Evolutionary conservation across 768 basidiomycete genomes (phyloP).

Genomic region (Steccherinum ochraceum): DNA sequence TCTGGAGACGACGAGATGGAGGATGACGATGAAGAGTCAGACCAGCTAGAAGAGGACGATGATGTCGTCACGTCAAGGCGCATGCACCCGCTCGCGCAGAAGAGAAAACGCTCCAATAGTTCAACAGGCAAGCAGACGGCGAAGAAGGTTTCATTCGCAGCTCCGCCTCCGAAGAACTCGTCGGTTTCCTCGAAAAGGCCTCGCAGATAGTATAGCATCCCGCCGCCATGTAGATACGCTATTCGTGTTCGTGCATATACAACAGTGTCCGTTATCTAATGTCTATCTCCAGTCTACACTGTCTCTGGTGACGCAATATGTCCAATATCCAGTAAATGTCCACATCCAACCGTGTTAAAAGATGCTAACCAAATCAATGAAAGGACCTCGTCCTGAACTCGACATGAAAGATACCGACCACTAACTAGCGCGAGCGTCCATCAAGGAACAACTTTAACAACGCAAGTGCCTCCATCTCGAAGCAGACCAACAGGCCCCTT

Average conservation of each 20-base stretch:
- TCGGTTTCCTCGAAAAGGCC: no score
- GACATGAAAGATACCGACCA: neutral
- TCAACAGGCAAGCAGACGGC: neutral
- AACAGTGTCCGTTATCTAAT: no score
- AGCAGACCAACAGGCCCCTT: slow-evolving; percentile 20
- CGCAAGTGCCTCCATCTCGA: slow-evolving; percentile 27
- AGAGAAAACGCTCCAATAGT: neutral
- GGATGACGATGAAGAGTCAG: slow-evolving; percentile 33
- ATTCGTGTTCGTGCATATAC: no score
- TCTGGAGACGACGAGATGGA: slow-evolving; percentile 35
- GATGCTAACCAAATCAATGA: no score
- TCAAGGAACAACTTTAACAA: slow-evolving; percentile 23
- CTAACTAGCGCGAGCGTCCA: slow-evolving; percentile 1
- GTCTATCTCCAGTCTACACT: no score
- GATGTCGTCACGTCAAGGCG: neutral
- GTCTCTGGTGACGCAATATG: no score
- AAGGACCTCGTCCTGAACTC: neutral
- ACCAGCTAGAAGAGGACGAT: slow-evolving; percentile 33
- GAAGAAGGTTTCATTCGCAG: neutral
- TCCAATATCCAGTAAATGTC: no score
- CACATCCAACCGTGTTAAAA: no score
- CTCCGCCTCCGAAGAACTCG: neutral
- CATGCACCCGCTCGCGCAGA: neutral
- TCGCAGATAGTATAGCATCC: no score
- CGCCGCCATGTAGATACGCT: no score